These are phyloP conservation scores for Arabis hirsuta DNA, from an alignment of 345 rosid genomes.

Conservation along the genomic window DNA sequence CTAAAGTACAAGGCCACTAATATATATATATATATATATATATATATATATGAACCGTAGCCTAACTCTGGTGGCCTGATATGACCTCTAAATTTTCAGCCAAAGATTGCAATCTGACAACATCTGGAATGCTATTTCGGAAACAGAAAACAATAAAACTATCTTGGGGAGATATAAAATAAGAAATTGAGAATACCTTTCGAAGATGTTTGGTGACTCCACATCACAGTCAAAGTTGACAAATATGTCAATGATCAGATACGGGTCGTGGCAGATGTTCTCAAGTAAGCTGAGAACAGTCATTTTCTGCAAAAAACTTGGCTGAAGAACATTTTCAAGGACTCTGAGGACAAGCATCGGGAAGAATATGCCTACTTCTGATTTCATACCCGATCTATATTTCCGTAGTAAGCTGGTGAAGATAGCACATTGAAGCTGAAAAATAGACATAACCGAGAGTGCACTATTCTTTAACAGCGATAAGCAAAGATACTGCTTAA, in stretches of 20 bases:
- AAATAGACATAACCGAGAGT: conserved; percentile 88
- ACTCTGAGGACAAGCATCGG: conserved; percentile 95
- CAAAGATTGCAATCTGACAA: conserved; percentile 17
- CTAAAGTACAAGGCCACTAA: conserved; percentile 30
- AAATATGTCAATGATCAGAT: conserved; percentile 81
- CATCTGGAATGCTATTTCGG: conserved; percentile 16
- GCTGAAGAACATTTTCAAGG: conserved; percentile 96
- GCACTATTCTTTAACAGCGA: conserved; percentile 96
- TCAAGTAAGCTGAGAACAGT: conserved; percentile 85
- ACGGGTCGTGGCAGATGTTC: conserved; percentile 77
- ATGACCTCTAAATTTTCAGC: conserved; percentile 15
- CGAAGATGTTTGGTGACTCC: conserved; percentile 93
- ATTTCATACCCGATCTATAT: conserved; percentile 82
- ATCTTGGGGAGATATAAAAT: conserved; percentile 18
- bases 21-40: too few relatives aligned
- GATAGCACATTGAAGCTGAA: conserved; percentile 95
- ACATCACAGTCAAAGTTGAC: conserved; percentile 96
- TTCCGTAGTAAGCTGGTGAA: conserved; percentile 75
- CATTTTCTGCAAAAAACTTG: conserved; percentile 97
- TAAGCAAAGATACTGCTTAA: conserved; percentile 88
- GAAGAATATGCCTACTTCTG: conserved; percentile 92
- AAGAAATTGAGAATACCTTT: conserved; percentile 63
- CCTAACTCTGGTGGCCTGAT: conserved; percentile 28
- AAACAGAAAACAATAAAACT: conserved; percentile 1
- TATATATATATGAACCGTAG: conserved; percentile 13